Conservation (phyloP, 176 grass and related monocot genomes). For the Oryza rufipogon region DNA sequence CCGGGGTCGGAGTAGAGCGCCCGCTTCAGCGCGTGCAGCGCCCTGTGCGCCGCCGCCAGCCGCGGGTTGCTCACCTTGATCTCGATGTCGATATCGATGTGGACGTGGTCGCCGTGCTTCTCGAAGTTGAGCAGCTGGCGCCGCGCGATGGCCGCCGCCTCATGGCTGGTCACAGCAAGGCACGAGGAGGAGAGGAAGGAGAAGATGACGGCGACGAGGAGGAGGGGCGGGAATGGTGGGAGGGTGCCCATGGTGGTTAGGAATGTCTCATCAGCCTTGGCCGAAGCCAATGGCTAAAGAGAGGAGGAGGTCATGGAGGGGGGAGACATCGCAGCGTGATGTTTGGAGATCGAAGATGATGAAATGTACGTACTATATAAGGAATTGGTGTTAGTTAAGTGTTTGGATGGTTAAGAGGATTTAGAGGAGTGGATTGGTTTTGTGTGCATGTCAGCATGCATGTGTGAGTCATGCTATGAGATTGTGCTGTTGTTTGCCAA, state of each 20-base stretch:
- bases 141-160: background rate
- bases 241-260: conserved; percentile 21
- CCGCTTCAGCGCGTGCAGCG: conserved; percentile 14
- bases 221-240: background rate
- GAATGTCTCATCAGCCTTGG: conserved; percentile 14
- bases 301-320: background rate
- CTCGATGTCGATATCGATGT: conserved; percentile 15
- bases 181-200: background rate
- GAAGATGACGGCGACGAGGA: background rate
- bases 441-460: no score
- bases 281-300: background rate
- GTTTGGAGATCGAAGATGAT: background rate
- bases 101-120: conserved; percentile 9
- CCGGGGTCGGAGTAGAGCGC: conserved; percentile 24
- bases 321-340: background rate
- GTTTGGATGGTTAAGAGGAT: conserved; percentile 22
- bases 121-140: background rate
- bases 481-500: background rate
- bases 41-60: conserved; percentile 5
- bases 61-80: conserved; percentile 38
- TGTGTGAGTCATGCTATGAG: background rate
- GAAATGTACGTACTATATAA: background rate
- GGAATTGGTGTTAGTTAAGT: background rate
- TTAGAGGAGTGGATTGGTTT: background rate
- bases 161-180: background rate